A percentile compares a stretch with the other conserved stretches of the same genome.
Conservation (phyloP, 1,284 basidiomycete genomes). For the Ustilago lituana region DNA sequence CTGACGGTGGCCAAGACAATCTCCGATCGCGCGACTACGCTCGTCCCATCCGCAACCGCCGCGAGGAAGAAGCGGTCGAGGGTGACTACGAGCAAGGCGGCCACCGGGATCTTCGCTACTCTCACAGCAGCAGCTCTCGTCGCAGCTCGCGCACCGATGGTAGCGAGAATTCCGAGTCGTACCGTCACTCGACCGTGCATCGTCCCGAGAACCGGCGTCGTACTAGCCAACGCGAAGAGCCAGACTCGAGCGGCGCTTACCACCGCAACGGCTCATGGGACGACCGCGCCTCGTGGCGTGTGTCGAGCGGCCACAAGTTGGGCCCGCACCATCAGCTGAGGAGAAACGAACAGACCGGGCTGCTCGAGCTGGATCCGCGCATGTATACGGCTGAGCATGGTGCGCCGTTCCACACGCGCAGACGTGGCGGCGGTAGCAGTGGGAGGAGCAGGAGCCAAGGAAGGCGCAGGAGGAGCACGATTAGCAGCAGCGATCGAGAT, state of each 20-base stretch:
- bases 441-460: conserved; percentile 9
- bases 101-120: conserved; percentile 17
- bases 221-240: conserved; percentile 7
- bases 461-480: neutral
- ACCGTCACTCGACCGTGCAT: conserved; percentile 36
- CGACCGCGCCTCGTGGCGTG: conserved; percentile 43
- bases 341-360: conserved; percentile 35
- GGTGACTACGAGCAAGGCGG: conserved; percentile 41
- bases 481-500: neutral
- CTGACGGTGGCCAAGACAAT: neutral
- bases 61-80: conserved; percentile 23
- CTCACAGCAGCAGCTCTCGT: conserved; percentile 16
- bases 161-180: conserved; percentile 26
- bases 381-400: conserved; percentile 39
- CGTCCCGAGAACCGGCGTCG: conserved; percentile 23
- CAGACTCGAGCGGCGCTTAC: conserved; percentile 23
- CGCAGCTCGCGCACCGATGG: conserved; percentile 23
- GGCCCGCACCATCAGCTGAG: conserved; percentile 46
- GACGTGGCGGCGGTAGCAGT: neutral
- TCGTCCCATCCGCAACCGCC: conserved; percentile 21
- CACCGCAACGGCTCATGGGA: conserved; percentile 46
- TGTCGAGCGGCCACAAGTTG: conserved; percentile 53
- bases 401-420: conserved; percentile 15
- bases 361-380: conserved; percentile 36
- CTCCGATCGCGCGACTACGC: conserved; percentile 13